Evolutionary conservation across 257 asterid species (phyloP).

Genomic region (Perilla frutescens): DNA sequence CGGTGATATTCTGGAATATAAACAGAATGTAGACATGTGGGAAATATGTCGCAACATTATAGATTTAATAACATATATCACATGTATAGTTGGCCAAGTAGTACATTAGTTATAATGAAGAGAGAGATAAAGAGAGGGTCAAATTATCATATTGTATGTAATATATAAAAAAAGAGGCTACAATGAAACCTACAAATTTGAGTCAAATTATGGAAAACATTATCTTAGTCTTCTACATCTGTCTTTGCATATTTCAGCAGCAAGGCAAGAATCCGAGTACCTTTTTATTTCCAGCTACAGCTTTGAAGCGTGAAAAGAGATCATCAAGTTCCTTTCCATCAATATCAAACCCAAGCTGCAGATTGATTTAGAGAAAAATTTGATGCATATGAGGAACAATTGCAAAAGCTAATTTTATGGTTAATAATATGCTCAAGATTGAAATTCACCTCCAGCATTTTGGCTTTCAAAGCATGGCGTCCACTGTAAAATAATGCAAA

Average conservation of each 20-base stretch:
- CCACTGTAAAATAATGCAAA: constrained; percentile 63
- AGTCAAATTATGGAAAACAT: constrained; percentile 16
- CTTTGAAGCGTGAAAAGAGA: constrained; percentile 90
- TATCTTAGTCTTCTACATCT: neutral
- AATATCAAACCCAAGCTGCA: constrained; percentile 91
- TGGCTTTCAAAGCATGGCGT: constrained; percentile 94
- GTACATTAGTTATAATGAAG: constrained; percentile 17
- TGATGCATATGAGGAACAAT: constrained; percentile 22
- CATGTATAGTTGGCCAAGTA: constrained; percentile 3
- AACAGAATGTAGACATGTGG: constrained; percentile 23
- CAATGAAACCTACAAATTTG: constrained; percentile 1
- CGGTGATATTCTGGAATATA: constrained; percentile 67
- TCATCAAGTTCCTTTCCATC: constrained; percentile 86
- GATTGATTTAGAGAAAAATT: constrained; percentile 18
- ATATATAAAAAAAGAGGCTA: neutral
- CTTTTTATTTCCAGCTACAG: constrained; percentile 94
- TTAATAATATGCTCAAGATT: constrained; percentile 29
- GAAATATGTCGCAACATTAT: constrained; percentile 4
- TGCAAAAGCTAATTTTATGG: constrained; percentile 14
- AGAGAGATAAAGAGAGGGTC: neutral
- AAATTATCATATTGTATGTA: neutral
- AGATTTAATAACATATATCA: neutral
- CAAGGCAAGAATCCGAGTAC: constrained; percentile 42
- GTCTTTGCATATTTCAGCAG: constrained; percentile 21
- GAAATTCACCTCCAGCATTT: constrained; percentile 78